Evolutionary conservation across 108 stramenopile species (phyloP).

Genomic region (Fistulifera pelliculosa): DNA sequence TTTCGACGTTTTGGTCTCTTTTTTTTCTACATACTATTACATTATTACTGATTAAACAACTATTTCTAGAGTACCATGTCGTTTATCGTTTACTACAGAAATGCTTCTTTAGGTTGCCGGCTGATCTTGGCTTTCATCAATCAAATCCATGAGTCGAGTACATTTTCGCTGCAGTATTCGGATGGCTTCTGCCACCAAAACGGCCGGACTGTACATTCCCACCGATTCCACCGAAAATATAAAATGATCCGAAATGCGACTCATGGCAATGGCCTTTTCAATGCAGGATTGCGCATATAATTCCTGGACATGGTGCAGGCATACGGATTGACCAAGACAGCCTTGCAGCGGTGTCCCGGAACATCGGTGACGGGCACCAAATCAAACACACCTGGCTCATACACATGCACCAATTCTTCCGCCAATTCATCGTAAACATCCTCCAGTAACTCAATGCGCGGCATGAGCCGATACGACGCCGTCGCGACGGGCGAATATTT

Average conservation of each 20-base stretch:
- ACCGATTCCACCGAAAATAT: slow-evolving; percentile 94
- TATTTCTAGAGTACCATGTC: too few relatives aligned
- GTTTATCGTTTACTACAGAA: too few relatives aligned
- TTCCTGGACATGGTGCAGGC: slow-evolving; percentile 97
- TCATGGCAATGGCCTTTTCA: slow-evolving; percentile 77
- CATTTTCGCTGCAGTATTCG: slow-evolving; percentile 71
- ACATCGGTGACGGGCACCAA: slow-evolving; percentile 35
- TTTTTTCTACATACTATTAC: too few relatives aligned
- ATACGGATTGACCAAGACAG: slow-evolving; percentile 72
- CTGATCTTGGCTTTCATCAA: slow-evolving; percentile 16
- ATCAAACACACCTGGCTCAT: slow-evolving; percentile 83
- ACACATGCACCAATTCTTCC: slow-evolving; percentile 75
- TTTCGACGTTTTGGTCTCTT: too few relatives aligned
- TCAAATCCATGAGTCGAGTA: slow-evolving; percentile 28
- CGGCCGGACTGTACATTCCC: slow-evolving; percentile 81
- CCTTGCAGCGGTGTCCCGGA: slow-evolving; percentile 32
- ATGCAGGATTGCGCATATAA: slow-evolving; percentile 78
- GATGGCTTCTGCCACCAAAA: slow-evolving; percentile 73
- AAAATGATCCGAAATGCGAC: slow-evolving; percentile 88
- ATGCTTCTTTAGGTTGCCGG: too few relatives aligned
- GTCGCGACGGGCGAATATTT: slow-evolving; percentile 97
- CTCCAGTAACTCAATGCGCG: slow-evolving; percentile 52
- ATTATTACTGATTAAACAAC: too few relatives aligned
- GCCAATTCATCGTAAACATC: slow-evolving; percentile 77
- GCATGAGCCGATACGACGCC: slow-evolving; percentile 87